These are phyloP conservation scores for Polygonum maritimum DNA, from an alignment of 148 eudicot species.

Conservation along the genomic window DNA sequence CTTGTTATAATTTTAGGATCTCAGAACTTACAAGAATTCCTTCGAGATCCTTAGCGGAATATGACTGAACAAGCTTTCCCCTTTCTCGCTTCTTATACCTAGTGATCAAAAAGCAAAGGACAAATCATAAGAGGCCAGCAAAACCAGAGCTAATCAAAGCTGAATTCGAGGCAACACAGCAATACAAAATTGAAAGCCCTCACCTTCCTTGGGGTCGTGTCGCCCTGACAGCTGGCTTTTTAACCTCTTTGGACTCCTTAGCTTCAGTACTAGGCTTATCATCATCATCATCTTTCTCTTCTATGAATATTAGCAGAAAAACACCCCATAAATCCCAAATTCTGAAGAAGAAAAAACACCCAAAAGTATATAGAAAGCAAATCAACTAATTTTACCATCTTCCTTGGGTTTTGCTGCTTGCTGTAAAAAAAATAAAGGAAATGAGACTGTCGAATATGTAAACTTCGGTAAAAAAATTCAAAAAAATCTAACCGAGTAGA, in stretches of 20 bases:
- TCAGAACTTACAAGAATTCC: slow-evolving; percentile 73
- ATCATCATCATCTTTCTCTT: slow-evolving; percentile 33
- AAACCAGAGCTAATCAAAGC: neutral
- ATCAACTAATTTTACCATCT: slow-evolving; percentile 41
- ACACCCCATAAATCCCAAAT: neutral
- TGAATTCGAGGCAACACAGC: neutral
- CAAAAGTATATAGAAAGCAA: neutral
- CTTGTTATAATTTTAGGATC: neutral
- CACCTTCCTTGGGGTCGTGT: slow-evolving; percentile 95
- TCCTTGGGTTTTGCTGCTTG: slow-evolving; percentile 42
- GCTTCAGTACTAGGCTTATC: slow-evolving; percentile 15
- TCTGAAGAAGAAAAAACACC: neutral
- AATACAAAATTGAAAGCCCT: slow-evolving; percentile 4
- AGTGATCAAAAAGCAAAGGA: slow-evolving; percentile 8
- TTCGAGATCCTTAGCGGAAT: slow-evolving; percentile 78
- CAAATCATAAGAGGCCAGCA: neutral
- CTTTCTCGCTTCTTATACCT: slow-evolving; percentile 84
- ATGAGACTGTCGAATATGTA: neutral
- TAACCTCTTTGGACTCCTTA: slow-evolving; percentile 20
- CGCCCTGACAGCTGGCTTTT: slow-evolving; percentile 36
- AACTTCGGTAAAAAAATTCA: too few species aligned
- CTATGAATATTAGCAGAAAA: neutral
- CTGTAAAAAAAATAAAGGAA: slow-evolving; percentile 22
- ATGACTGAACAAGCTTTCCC: slow-evolving; percentile 61
- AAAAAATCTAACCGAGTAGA: neutral